Evolutionary conservation across 2,329 filamentous ascomycete species (phyloP).

Genomic region (Fusarium citri): DNA sequence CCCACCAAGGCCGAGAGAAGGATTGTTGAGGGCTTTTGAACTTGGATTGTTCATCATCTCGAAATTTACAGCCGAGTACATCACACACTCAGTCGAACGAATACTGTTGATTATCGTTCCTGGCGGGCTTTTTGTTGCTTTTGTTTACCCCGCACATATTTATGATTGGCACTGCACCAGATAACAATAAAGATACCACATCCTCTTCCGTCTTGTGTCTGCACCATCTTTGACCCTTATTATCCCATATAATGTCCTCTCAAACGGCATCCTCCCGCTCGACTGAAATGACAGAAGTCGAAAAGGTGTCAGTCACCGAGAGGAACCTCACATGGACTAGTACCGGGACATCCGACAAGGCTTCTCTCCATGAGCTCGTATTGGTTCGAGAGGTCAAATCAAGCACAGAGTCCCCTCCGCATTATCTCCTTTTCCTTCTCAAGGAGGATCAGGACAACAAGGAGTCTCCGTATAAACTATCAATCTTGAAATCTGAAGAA

Average conservation of each 20-base stretch:
- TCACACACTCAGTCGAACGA: neutral
- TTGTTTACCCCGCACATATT: slow-evolving; percentile 2
- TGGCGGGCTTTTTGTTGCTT: neutral
- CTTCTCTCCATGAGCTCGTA: slow-evolving; percentile 46
- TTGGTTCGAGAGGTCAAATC: slow-evolving; percentile 39
- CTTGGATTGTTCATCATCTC: slow-evolving; percentile 19
- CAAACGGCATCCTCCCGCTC: neutral
- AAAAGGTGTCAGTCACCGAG: slow-evolving; percentile 40
- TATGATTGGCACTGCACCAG: slow-evolving; percentile 26
- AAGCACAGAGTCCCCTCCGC: neutral
- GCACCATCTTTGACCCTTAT: neutral
- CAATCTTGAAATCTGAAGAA: slow-evolving; percentile 45
- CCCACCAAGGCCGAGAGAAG: slow-evolving; percentile 35
- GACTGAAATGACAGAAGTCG: slow-evolving; percentile 8
- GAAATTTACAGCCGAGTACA: neutral
- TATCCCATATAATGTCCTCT: slow-evolving; percentile 21
- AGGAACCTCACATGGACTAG: slow-evolving; percentile 47
- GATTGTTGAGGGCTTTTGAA: slow-evolving; percentile 17
- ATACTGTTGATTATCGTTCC: neutral
- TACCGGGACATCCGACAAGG: slow-evolving; percentile 20
- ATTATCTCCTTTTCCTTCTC: slow-evolving; percentile 55
- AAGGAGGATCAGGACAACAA: slow-evolving; percentile 48
- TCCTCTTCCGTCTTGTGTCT: neutral
- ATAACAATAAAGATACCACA: slow-evolving; percentile 32
- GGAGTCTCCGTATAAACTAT: slow-evolving; percentile 46